Conservation (phyloP, 306 rosid genomes). For the Trifolium dubium region DNA sequence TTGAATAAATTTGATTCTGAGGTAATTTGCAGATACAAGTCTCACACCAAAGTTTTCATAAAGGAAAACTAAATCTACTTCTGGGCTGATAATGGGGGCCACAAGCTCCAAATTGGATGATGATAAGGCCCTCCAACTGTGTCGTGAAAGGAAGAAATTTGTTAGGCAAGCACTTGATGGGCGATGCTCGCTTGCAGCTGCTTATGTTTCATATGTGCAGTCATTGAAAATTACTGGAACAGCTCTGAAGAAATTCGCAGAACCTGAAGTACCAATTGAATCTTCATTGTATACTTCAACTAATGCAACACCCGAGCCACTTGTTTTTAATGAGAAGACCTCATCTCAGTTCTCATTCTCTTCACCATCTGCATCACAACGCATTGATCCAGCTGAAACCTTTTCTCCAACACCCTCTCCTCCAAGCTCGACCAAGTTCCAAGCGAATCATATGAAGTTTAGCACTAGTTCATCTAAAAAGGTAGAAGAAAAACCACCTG, state of each 20-base stretch:
- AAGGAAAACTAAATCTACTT: conserved; percentile 35
- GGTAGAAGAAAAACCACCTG: conserved; percentile 68
- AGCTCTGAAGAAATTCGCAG: conserved; percentile 68
- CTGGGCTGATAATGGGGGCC: conserved; percentile 69
- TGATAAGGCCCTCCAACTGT: conserved; percentile 78
- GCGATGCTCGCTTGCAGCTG: conserved; percentile 82
- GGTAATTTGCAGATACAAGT: conserved; percentile 48
- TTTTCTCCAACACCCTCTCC: conserved; percentile 78
- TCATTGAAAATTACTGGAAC: conserved; percentile 71
- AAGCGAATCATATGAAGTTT: conserved; percentile 72
- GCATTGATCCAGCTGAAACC: conserved; percentile 48
- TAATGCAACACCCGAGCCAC: conserved; percentile 78
- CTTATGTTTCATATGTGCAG: conserved; percentile 75
- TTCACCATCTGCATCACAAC: conserved; percentile 69
- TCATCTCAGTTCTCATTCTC: conserved; percentile 73
- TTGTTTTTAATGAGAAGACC: conserved; percentile 64
- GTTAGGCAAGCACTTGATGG: conserved; percentile 91
- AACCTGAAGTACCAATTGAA: conserved; percentile 70
- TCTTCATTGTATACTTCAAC: conserved; percentile 78
- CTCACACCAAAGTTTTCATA: conserved; percentile 22
- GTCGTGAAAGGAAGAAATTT: conserved; percentile 85
- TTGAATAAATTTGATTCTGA: conserved; percentile 18
- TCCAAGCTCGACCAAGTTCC: conserved; percentile 62
- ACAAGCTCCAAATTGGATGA: conserved; percentile 80
- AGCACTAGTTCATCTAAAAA: conserved; percentile 55